Evolutionary conservation across 305 asterid genomes (phyloP).

Genomic region (Salvia sclarea): DNA sequence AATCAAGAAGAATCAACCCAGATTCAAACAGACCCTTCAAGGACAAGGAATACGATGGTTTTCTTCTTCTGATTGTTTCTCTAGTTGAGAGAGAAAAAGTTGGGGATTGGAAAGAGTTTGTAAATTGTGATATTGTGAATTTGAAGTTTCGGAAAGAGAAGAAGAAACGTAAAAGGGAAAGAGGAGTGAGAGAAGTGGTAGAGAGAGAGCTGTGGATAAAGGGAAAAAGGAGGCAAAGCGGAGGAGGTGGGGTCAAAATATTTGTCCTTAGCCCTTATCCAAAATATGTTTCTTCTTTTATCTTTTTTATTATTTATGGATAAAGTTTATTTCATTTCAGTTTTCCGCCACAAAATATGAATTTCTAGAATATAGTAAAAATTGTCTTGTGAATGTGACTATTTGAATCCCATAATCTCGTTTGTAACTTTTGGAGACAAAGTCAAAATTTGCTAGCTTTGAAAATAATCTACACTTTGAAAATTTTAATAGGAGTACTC

Average conservation of each 20-base stretch:
- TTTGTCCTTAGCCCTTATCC: constrained; percentile 35
- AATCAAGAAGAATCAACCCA: background rate
- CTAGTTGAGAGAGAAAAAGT: background rate
- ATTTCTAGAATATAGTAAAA: background rate
- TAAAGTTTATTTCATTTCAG: background rate
- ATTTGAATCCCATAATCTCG: background rate
- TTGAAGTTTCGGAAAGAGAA: constrained; percentile 26
- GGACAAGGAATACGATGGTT: background rate
- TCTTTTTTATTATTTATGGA: background rate
- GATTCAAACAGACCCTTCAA: constrained; percentile 25
- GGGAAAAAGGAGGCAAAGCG: constrained; percentile 19
- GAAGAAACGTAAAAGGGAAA: no score
- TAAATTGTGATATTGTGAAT: constrained; percentile 1
- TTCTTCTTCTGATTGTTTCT: background rate
- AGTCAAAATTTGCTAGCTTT: background rate
- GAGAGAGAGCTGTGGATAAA: constrained; percentile 5
- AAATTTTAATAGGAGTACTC: no score
- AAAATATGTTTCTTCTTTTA: constrained; percentile 5
- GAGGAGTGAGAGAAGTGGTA: no score
- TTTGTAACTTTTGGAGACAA: background rate
- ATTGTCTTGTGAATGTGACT: background rate
- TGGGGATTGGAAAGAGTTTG: background rate
- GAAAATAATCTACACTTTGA: background rate
- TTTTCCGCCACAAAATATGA: background rate
- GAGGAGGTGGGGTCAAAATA: constrained; percentile 37